phyloP scores from a whole-genome alignment of 306 rosid genomes.

The Fragaria iinumae region DNA sequence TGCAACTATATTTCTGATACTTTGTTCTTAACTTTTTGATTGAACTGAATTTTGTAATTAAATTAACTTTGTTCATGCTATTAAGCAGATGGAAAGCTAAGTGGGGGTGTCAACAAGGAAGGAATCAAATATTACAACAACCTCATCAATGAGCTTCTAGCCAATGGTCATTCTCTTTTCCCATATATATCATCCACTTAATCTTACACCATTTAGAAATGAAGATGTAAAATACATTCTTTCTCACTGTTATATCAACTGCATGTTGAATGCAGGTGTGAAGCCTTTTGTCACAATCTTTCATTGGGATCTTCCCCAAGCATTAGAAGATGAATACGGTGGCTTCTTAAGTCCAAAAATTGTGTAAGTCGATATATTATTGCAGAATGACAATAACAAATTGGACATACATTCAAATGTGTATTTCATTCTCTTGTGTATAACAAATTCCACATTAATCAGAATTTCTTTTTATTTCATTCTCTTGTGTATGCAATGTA shows the following conservation, averaged over 20 bases:
- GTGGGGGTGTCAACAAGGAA: constrained; percentile 9
- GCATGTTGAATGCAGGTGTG: constrained; percentile 9
- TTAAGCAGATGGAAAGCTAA: constrained; percentile 3
- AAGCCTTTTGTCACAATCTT: constrained; percentile 12
- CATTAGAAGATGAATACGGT: constrained; percentile 13
- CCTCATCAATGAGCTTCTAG: constrained; percentile 8
- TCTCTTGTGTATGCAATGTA: background rate
- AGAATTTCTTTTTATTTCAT: background rate
- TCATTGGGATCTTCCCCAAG: constrained; percentile 21
- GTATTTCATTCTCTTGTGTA: too few relatives aligned
- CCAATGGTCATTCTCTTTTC: background rate
- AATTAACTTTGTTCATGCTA: background rate
- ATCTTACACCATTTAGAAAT: background rate
- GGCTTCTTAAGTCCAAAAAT: constrained; percentile 5
- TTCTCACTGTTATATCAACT: background rate
- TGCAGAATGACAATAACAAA: background rate
- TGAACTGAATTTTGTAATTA: background rate
- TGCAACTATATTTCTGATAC: background rate
- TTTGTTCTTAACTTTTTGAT: background rate
- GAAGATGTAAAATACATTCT: background rate
- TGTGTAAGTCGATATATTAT: constrained; percentile 8
- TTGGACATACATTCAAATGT: background rate
- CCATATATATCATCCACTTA: background rate
- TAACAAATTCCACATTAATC: background rate
- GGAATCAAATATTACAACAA: constrained; percentile 5